Percentiles rank a stretch among this genome's conserved stretches.
These are phyloP conservation scores for Ceratobasidium sp. DNA, from an alignment of 1,284 basidiomycete species.

Conservation along the genomic window DNA sequence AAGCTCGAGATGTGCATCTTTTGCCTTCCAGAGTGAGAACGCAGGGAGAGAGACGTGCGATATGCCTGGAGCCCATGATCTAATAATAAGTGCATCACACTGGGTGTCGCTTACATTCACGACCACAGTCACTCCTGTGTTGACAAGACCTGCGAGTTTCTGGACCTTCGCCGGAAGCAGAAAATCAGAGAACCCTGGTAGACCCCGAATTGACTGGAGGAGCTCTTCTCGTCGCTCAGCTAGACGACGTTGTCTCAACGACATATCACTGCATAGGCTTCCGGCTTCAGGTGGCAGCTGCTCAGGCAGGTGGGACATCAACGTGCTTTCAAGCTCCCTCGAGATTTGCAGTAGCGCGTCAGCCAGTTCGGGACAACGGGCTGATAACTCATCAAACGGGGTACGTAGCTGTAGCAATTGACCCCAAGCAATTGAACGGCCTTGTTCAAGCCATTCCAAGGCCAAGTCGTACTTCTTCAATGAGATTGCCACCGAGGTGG, in stretches of 20 bases:
- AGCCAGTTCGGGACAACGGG: not conserved
- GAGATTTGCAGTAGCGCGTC: not conserved
- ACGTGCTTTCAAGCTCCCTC: not conserved
- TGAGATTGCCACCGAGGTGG: constrained; percentile 6
- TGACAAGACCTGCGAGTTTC: not conserved
- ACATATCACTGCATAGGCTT: not conserved
- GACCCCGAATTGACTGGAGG: not conserved
- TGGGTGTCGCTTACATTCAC: not conserved
- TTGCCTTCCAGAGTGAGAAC: no score
- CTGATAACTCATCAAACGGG: not conserved
- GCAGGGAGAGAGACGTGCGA: no score
- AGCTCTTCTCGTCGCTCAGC: not conserved
- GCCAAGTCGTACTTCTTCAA: not conserved
- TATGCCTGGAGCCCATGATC: no score
- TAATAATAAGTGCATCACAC: no score
- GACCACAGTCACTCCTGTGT: not conserved
- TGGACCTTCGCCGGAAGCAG: not conserved
- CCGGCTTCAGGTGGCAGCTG: no score
- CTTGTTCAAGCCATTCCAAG: constrained; percentile 35
- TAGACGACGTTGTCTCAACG: not conserved
- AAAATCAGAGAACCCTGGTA: not conserved
- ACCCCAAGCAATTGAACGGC: constrained; percentile 32
- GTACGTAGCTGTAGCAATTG: constrained; percentile 24
- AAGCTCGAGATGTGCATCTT: no score
- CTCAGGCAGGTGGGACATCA: not conserved